A percentile compares a stretch with the other conserved stretches of the same genome.
phyloP scores from a whole-genome alignment of 75 land plant species.

The Isoetes taiwanensis region DNA sequence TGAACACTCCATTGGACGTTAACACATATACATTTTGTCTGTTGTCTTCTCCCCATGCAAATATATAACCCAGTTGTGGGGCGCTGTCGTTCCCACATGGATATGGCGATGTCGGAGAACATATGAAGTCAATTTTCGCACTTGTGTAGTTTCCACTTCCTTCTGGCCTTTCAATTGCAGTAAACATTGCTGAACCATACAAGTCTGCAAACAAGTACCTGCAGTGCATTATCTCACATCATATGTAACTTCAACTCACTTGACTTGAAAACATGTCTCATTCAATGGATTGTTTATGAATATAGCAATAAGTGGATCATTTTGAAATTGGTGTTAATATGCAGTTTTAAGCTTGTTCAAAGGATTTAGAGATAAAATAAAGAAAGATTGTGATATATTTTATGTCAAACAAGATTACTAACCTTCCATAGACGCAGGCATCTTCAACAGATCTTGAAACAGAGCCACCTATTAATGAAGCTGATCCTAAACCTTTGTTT shows the following conservation, averaged over 20 bases:
- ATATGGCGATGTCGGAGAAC: slow-evolving; percentile 52
- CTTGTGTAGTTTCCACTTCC: slow-evolving; percentile 57
- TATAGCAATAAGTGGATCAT: neutral
- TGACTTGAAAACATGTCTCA: no score
- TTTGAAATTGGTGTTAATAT: neutral
- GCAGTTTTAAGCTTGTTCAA: no score
- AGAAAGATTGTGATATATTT: neutral
- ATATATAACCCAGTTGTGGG: slow-evolving; percentile 35
- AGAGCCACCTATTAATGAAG: slow-evolving; percentile 75
- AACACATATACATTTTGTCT: slow-evolving; percentile 45
- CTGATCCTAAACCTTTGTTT: slow-evolving; percentile 34
- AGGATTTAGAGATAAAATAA: neutral
- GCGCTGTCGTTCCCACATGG: slow-evolving; percentile 26
- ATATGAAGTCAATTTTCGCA: slow-evolving; percentile 28
- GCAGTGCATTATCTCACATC: no score
- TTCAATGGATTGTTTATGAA: no score
- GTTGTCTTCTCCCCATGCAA: slow-evolving; percentile 74
- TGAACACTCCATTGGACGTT: slow-evolving; percentile 53
- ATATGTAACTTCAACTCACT: no score
- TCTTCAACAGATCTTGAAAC: slow-evolving; percentile 67
- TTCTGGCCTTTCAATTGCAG: slow-evolving; percentile 47
- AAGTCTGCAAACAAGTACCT: slow-evolving; percentile 79
- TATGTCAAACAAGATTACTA: slow-evolving; percentile 9
- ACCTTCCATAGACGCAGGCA: slow-evolving; percentile 91
- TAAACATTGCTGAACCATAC: slow-evolving; percentile 45